Evolutionary conservation across 257 asterid genomes (phyloP), one percentile per base, ranked within the genome.

Genomic region (Petunia secreta): DNA sequence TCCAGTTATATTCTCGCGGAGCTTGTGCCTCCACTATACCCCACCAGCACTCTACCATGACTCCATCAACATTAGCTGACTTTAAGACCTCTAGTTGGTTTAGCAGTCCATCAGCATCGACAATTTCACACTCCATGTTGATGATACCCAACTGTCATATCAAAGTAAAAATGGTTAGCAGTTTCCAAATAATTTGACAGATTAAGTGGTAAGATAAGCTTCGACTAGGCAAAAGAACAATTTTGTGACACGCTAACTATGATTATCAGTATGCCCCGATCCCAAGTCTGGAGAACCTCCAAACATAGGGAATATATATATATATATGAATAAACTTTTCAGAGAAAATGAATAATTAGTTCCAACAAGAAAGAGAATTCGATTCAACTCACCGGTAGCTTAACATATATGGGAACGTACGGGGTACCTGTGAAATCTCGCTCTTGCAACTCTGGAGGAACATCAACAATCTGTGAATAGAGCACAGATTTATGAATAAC

Each of bases 31-130:
- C 97, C 14, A 91, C 96, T 59, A 92, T 91, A 14, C 97, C 97
- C 96, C 97, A 92, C 97, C 97, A 92, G 81, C 97, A 92, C 80
- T 92, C 97, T 64, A 92, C 89, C 91, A 91, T 89, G 16, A 92
- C 92, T 36, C 97, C 96, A 62, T 91, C 97, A 63, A 90, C 91
- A 10, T 90, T 86, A 60, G 79, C 85, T 7, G 94, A 88, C 83
- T 92, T 92, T 78, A 92, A 89, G 58, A 67, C 75, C 85, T 68
- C 77, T 37, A 92, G 83, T 73, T 92, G 89, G 68, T 87, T 82
- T 25, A 86, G 85, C 82, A 91, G 76, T 71, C 79, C 76, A 76
- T 85, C 91, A 53, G 87, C 84, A 86, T 90, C 89, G 46, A 88
- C 89, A 86, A 92, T 85, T 80, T 90, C 91, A 55, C 97, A 89